Base-by-base conservation (phyloP, 208 protist species). In the Acanthamoeba royreba region DNA sequence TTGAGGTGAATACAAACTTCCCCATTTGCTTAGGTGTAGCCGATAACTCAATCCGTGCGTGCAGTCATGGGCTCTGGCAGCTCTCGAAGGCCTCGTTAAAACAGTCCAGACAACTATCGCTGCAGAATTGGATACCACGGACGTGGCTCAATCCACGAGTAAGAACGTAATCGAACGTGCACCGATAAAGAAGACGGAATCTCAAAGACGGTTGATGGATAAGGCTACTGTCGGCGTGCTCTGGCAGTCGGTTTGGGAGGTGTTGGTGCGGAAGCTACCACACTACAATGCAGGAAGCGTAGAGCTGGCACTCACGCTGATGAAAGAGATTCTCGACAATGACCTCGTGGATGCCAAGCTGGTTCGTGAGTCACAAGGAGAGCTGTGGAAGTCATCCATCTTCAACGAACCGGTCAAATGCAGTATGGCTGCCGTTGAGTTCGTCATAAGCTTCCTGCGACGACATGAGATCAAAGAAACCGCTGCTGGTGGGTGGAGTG, bases 251-350 rank as follows among this genome's bases (percentile, higher is more conserved):
- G 43, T 92, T 4, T 92, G 86, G 86, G 55, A 92, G 22, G 47
- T 40, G 33, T 28, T 92, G 31, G 35, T 92, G 33, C 3, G 86
- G 2, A 92, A 74, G 86, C 25, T 92, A 8, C 38, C 55, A 9
- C 46, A 74, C 40, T 72, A 77, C 55, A 74, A 63, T 35, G 28
- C 47, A 1, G 55, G 53, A 4, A 92, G 55, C 58, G 38, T n/a
- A 15, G 86, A 92, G n/a, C 33, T 92, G 38, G 86, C 55, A 9
- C 33, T 92, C n/a, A 22, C 86, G 9, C 86, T 92, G n/a, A 74
- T 92, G 86, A 92, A 92, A 42, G 86, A 63, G 33, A 92, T 92
- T 43, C 35, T 92, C 40, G 86, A 63, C 22, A 87, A 63, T 31
- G 86, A 92, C 4, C 43, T 92, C 3, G 31, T 92, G 35, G 86